Evolutionary conservation across 1,284 basidiomycete genomes (phyloP).

Genomic region (Apiotrichum montevideense): DNA sequence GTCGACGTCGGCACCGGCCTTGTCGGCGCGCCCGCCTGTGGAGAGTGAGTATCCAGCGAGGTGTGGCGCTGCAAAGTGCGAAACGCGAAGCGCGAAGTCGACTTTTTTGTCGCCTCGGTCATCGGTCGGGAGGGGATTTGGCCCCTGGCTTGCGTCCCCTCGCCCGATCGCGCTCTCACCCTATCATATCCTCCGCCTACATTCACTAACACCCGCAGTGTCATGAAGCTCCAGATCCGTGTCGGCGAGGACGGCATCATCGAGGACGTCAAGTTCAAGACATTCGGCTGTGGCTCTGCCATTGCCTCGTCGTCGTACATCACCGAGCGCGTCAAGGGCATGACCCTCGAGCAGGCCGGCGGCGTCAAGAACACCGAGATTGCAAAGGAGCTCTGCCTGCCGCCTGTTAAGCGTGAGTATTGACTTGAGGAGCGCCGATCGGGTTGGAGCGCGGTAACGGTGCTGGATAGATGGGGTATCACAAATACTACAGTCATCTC

Average conservation of each 20-base stretch:
- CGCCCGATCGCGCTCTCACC: too few species aligned
- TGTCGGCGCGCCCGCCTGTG: conserved; percentile 64
- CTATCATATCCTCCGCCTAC: neutral
- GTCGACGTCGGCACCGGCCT: conserved; percentile 78
- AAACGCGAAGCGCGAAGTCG: too few species aligned
- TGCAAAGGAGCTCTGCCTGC: conserved; percentile 89
- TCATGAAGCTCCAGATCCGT: conserved; percentile 99
- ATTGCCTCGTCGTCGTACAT: conserved; percentile 96
- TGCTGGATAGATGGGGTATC: too few species aligned
- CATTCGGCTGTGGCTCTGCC: conserved; percentile 82
- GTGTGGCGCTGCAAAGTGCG: too few species aligned
- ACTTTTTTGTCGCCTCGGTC: too few species aligned
- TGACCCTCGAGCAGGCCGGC: conserved; percentile 90
- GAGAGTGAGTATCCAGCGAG: neutral
- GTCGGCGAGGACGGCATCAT: conserved; percentile 88
- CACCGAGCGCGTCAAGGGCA: conserved; percentile 95
- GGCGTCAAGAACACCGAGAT: conserved; percentile 99
- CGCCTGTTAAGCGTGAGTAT: conserved; percentile 90
- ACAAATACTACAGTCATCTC: too few species aligned
- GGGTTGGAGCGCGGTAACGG: too few species aligned
- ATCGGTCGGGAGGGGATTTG: too few species aligned
- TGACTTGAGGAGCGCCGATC: too few species aligned
- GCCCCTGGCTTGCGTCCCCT: too few species aligned
- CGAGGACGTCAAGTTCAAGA: conserved; percentile 98
- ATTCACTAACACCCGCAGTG: conserved; percentile 55